Percentiles rank a stretch among this genome's conserved stretches.
phyloP scores from a whole-genome alignment of 2,329 filamentous ascomycete genomes.

The Aspergillus amoenus region DNA sequence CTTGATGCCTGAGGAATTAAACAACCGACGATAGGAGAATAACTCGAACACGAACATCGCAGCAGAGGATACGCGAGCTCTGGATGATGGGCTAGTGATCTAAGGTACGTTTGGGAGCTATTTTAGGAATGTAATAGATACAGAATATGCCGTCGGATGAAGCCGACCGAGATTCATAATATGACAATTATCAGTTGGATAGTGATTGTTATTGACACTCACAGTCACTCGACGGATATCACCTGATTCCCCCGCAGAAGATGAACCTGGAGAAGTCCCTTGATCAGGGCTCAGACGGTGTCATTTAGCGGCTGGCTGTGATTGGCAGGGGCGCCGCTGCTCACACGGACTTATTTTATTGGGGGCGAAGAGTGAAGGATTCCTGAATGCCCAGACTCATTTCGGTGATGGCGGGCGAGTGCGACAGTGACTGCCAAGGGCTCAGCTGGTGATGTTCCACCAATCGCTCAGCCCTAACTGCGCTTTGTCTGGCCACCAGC shows the following conservation, averaged over 20 bases:
- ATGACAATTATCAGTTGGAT: not conserved
- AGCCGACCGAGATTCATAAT: no score
- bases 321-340: not conserved
- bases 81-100: no score
- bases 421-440: slow-evolving; percentile 1
- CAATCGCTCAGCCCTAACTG: not conserved
- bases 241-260: not conserved
- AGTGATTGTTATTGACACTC: not conserved
- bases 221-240: not conserved
- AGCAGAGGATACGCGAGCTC: no score
- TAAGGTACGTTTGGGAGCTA: no score
- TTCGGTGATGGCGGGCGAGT: not conserved
- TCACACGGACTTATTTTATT: not conserved
- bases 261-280: not conserved
- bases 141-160: no score
- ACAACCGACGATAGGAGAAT: no score
- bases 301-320: not conserved
- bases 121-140: no score
- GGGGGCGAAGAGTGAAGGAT: not conserved
- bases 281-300: not conserved
- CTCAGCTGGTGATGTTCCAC: not conserved
- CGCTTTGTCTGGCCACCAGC: not conserved
- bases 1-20: no score
- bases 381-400: not conserved
- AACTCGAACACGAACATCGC: no score